Percentiles rank a stretch among this genome's conserved stretches.
phyloP scores from a whole-genome alignment of 176 grass and related monocot genomes.

The Hordeum marinum region DNA sequence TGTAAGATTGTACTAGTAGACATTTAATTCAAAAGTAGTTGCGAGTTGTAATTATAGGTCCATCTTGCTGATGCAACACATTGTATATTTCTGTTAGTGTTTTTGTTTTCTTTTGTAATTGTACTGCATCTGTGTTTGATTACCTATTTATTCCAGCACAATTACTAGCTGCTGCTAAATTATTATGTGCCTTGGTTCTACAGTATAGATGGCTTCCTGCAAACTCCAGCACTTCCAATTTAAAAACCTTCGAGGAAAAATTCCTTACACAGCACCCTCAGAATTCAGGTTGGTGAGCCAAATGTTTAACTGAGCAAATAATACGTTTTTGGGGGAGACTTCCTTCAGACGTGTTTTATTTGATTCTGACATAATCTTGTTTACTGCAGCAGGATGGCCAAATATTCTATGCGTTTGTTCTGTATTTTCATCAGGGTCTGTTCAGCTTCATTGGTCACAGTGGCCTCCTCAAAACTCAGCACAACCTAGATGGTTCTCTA shows the following conservation, averaged over 20 bases:
- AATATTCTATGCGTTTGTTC: slow-evolving; percentile 85
- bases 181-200: slow-evolving; percentile 31
- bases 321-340: background rate
- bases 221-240: slow-evolving; percentile 57
- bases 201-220: slow-evolving; percentile 96
- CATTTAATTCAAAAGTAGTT: slow-evolving; percentile 11
- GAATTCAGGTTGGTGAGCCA: slow-evolving; percentile 61
- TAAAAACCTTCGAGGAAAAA: slow-evolving; percentile 82
- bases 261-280: slow-evolving; percentile 82
- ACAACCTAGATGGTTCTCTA: slow-evolving; percentile 87
- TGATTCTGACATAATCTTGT: slow-evolving; percentile 30
- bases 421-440: slow-evolving; percentile 97
- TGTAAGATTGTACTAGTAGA: background rate
- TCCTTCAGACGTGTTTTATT: slow-evolving; percentile 6
- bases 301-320: background rate
- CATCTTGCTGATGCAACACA: background rate
- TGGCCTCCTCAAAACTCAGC: slow-evolving; percentile 73
- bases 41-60: background rate
- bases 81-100: background rate
- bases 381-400: slow-evolving; percentile 85
- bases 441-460: slow-evolving; percentile 96
- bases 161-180: slow-evolving; percentile 29
- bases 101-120: background rate
- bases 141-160: background rate
- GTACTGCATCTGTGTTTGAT: background rate